Evolutionary conservation across 208 protist genomes (phyloP), one percentile per base, ranked within the genome.

Genomic region (Acanthamoeba polyphaga): DNA sequence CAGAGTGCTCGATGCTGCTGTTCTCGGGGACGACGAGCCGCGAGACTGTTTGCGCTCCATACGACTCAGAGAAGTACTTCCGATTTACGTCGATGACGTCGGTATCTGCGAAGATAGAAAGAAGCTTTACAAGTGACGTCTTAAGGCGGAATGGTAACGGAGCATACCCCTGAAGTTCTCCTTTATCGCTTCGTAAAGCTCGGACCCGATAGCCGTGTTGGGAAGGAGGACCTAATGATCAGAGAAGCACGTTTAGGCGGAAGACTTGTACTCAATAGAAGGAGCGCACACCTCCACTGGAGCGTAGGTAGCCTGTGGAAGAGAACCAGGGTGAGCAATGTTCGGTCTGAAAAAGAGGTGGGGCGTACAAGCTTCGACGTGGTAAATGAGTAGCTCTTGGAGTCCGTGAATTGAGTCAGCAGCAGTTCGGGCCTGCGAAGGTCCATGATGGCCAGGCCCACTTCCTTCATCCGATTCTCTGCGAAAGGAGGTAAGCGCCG

Each of bases 381-480:
- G 29, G 85, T 92, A 24, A 92, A 74, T 10, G 55, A 76, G 60
- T 92, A 92, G 85, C 85, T 74, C 60, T 76, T 74, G 55, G 55
- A 60, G 64, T 92, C 85, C 0, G 60, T 76, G 38, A 74, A 92
- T 60, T 92, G 85, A 24, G 85, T 76, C 8, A 92, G 32, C n/a
- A 68, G 64, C 24, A 68, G 27, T 22, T 92, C 85, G 64, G 85
- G 85, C 27, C 38, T 17, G 64, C 64, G 85, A 53, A 92, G 85
- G 64, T 92, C 85, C 55, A 92, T 92, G 24, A 68, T 24, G 15
- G 85, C 85, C 5, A 92, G 55, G 17, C 85, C 85, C 49, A 88
- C 80, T 62, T 88, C 80, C 80, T 88, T 88, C 80, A 88, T 88
- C 19, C 80, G 17, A 13, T 88, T 88, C 53, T 88, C 80, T 88